Evolutionary conservation across 1,139 yeast species (phyloP), one percentile per base, ranked within the genome.

Genomic region (Yamadazyma dendronema): DNA sequence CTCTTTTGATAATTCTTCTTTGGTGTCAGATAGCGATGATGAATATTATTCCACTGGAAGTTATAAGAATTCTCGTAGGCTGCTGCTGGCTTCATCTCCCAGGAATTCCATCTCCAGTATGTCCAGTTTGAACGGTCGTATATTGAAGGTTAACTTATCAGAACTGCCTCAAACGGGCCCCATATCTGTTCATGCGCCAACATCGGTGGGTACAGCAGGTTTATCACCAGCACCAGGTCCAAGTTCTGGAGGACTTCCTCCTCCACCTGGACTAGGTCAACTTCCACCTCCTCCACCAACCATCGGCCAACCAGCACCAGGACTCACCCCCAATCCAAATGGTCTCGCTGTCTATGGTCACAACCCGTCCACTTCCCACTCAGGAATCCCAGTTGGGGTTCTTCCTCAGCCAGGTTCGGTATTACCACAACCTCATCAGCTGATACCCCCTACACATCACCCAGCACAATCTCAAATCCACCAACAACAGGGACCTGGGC

Each of bases 111-210:
- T 74, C 8, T 56, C 64, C 31, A 61, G 77, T 1, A 47, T 77
- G 31, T 65, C 71, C 36, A 71, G 75, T 40, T 54, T 77, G 29
- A 74, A 65, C 42, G 77, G 76, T 5, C 60, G 77, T 41, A 54
- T 71, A 31, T 54, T 53, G 43, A 59, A 61, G 34, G 58, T 53
- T 36, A 28, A 39, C 52, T 25, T 41, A 31, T 13, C 29, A 30
- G 29, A 24, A 25, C 17, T 23, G 17, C 17, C 43, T 10, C 32
- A 21, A 28, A 17, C 34, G 13, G 26, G 40, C 41, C 29, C 29
- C 17, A 14, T 4, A 12, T 28, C 23, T 12, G 12, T n/a, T 16
- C 11, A 7, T 12, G 12, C 6, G 6, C 26, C 11, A 24, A 7
- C 9, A 19, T 9, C 22, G 9, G 6, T 9, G 6, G 8, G 9